Conservation (phyloP, 257 asterid genomes). For the Plantago elongata region DNA sequence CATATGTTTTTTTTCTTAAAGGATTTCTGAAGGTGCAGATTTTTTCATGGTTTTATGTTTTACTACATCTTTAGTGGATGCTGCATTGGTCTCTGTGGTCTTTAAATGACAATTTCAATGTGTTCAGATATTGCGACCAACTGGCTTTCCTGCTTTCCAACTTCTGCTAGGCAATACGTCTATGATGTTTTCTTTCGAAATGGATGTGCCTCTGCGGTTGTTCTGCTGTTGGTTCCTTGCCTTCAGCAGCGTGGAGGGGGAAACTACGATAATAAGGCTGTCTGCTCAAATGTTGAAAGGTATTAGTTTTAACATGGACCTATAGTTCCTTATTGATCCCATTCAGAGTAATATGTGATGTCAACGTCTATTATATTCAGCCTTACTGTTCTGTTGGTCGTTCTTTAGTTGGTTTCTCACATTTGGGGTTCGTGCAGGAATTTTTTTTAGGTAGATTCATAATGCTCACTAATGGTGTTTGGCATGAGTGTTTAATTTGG, state of each 20-base stretch:
- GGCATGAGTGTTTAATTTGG: too few species aligned
- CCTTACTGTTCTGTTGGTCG: too few species aligned
- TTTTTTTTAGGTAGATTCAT: too few species aligned
- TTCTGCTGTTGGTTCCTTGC: slow-evolving; percentile 73
- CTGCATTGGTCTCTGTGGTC: slow-evolving; percentile 3
- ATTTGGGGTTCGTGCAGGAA: too few species aligned
- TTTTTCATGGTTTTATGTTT: slow-evolving; percentile 9
- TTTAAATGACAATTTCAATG: slow-evolving; percentile 22
- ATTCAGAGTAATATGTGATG: too few species aligned
- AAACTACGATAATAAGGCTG: slow-evolving; percentile 39
- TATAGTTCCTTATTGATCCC: too few species aligned
- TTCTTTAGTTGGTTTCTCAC: too few species aligned
- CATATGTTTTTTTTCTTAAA: background rate
- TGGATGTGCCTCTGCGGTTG: slow-evolving; percentile 56
- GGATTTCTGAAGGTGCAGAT: slow-evolving; percentile 4
- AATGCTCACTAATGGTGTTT: too few species aligned
- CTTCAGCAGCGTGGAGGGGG: slow-evolving; percentile 46
- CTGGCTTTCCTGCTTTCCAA: slow-evolving; percentile 90
- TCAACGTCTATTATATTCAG: too few species aligned
- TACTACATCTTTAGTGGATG: background rate
- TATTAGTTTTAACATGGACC: slow-evolving; percentile 15
- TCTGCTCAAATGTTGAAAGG: slow-evolving; percentile 82
- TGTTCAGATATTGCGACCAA: slow-evolving; percentile 66
- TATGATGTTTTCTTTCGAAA: slow-evolving; percentile 74
- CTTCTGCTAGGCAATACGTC: slow-evolving; percentile 63